phyloP scores from a whole-genome alignment of 257 asterid species.

The Prunella vulgaris region DNA sequence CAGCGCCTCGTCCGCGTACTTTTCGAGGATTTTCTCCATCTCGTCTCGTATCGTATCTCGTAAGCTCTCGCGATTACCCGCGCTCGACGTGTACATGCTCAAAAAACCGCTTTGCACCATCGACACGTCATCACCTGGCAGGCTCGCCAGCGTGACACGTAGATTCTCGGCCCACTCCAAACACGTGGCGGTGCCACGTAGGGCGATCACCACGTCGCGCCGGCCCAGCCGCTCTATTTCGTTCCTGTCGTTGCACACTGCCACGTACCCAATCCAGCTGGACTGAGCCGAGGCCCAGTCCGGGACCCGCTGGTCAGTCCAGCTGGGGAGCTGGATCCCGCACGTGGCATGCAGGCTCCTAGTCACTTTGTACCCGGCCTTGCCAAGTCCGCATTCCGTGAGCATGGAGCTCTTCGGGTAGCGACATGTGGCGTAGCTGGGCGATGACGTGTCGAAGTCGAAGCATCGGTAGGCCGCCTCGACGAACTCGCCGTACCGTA shows the following conservation, averaged over 20 bases:
- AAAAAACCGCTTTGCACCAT: conserved; percentile 80
- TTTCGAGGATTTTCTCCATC: conserved; percentile 30
- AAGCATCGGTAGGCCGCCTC: conserved; percentile 73
- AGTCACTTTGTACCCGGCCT: conserved; percentile 45
- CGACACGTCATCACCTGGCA: conserved; percentile 57
- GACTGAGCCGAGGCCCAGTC: conserved; percentile 48
- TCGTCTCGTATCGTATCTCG: conserved; percentile 42
- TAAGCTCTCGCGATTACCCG: conserved; percentile 31
- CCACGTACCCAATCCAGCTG: conserved; percentile 94
- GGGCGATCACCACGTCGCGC: conserved; percentile 82
- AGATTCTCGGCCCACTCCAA: conserved; percentile 82
- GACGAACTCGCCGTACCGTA: conserved; percentile 74
- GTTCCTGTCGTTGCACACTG: conserved; percentile 57
- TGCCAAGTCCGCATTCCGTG: conserved; percentile 28
- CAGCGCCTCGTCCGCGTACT: conserved; percentile 55
- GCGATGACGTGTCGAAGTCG: conserved; percentile 68
- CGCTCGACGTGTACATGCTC: conserved; percentile 66
- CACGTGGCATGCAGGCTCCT: conserved; percentile 67
- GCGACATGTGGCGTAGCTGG: conserved; percentile 41
- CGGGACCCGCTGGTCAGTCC: conserved; percentile 42
- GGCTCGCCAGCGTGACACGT: conserved; percentile 48
- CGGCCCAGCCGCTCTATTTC: conserved; percentile 71
- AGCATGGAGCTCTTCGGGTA: conserved; percentile 39
- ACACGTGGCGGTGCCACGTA: conserved; percentile 83
- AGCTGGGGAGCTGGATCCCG: conserved; percentile 54